Evolutionary conservation across 257 asterid genomes (phyloP), one percentile per base, ranked within the genome.

Genomic region (Solanum pimpinellifolium): DNA sequence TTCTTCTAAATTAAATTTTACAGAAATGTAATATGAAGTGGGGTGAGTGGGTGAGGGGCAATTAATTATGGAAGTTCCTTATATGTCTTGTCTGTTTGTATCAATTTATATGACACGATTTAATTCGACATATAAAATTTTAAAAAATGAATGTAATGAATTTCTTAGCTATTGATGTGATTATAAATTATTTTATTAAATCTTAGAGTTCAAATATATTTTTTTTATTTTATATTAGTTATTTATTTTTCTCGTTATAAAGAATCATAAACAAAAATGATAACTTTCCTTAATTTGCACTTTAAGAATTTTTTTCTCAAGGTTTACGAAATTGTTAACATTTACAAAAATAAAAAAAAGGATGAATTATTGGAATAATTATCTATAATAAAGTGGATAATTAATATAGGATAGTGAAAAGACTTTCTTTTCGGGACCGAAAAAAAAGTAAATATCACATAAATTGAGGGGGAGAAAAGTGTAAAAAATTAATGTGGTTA

Each of bases 381-480:
- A 52, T 52, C 18, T 52, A 16, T 52, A 52, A 1, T 52, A 2
- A 52, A 52, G 23, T 52, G n/a, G 23, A 52, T 23, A 52, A 16
- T 52, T 52, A 52, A 16, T 52, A 16, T 16, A 16, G 10, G 62
- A 52, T 3, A 6, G 3, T 56, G 65, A 56, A 56, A 18, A 56
- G 2, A 56, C 7, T 56, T 6, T 56, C 0, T 56, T 56, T 56
- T 1, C 0, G 4, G 11, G 0, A 56, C 0, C 2, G 2, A 29
- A 29, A 56, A 56, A 56, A 56, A 18, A 56, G 10, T 56, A 0
- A 59, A 2, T 20, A 20, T 59, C 66, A 59, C n/a, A 59, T 20
- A 7, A 18, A 3, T 18, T 56, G 25, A 59, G 10, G 35, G 4
- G 35, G 35, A 4, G 35, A 4, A 4, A 1, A 3, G 35, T 0